Percentiles rank a stretch among this genome's conserved stretches.
These are phyloP conservation scores for Ophiocordyceps sinensis DNA, from an alignment of 2,329 filamentous ascomycete genomes.

Conservation along the genomic window DNA sequence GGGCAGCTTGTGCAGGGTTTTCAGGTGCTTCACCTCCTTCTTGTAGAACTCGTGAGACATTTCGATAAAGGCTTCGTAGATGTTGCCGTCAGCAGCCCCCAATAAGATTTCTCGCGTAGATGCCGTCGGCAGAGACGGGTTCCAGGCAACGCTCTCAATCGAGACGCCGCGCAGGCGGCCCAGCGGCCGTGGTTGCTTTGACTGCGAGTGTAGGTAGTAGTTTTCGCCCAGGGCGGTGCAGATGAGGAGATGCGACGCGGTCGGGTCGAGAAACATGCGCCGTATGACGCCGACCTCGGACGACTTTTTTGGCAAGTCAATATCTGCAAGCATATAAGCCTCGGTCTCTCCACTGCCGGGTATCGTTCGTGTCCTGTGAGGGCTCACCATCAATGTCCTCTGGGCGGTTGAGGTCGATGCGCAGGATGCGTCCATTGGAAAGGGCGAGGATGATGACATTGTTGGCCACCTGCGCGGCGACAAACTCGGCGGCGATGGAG, in stretches of 20 bases:
- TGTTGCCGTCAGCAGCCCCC: slow-evolving; percentile 81
- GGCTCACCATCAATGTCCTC: slow-evolving; percentile 79
- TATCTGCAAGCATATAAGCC: slow-evolving; percentile 42
- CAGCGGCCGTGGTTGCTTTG: slow-evolving; percentile 70
- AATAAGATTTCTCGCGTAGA: slow-evolving; percentile 90
- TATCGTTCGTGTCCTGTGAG: not conserved
- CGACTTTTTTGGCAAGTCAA: slow-evolving; percentile 88
- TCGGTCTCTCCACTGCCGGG: not conserved
- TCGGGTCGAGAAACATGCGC: slow-evolving; percentile 94
- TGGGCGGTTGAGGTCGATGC: slow-evolving; percentile 86
- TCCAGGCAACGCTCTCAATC: slow-evolving; percentile 90
- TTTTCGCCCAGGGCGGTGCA: slow-evolving; percentile 88
- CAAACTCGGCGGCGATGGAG: slow-evolving; percentile 87
- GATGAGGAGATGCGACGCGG: slow-evolving; percentile 84
- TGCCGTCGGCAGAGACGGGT: slow-evolving; percentile 79
- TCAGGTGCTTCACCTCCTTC: slow-evolving; percentile 85
- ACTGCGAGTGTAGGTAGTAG: slow-evolving; percentile 95
- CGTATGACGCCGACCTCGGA: slow-evolving; percentile 85
- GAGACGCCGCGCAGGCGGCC: slow-evolving; percentile 71
- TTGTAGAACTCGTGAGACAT: slow-evolving; percentile 89
- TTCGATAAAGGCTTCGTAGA: slow-evolving; percentile 93
- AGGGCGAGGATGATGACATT: slow-evolving; percentile 90
- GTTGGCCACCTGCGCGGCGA: slow-evolving; percentile 91
- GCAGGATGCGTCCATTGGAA: slow-evolving; percentile 79
- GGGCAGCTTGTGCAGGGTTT: slow-evolving; percentile 65